Evolutionary conservation across 179 eudicot genomes (phyloP).

Genomic region (Carnegiea gigantea): DNA sequence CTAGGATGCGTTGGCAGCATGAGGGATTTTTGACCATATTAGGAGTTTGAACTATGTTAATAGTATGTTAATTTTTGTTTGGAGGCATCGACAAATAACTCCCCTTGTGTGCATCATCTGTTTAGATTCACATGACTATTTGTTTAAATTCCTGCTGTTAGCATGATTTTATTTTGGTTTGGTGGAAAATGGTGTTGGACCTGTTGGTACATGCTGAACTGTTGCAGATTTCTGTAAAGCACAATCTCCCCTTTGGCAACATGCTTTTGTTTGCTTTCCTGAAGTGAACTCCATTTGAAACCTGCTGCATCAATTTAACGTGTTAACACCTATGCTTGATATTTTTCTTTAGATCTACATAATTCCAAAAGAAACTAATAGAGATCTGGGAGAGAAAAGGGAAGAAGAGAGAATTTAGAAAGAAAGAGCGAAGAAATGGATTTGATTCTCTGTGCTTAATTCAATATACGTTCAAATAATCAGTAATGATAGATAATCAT

Average conservation of each 20-base stretch:
- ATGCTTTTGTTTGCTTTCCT: no score
- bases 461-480: no score
- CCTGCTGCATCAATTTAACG: no score
- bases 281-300: no score
- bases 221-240: neutral
- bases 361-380: no score
- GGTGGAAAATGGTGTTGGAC: neutral
- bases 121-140: neutral
- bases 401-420: no score
- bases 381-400: no score
- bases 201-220: neutral
- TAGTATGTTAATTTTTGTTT: neutral
- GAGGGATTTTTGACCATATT: neutral
- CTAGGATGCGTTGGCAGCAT: neutral
- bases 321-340: no score
- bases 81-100: neutral
- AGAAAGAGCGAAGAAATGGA: no score
- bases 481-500: no score
- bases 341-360: no score
- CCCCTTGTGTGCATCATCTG: neutral
- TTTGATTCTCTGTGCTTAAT: no score
- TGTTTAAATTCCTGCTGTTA: neutral
- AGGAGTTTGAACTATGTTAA: neutral
- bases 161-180: neutral
- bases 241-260: neutral